Evolutionary conservation across 306 rosid genomes (phyloP).

Genomic region (Cucurbita argyrosperma): DNA sequence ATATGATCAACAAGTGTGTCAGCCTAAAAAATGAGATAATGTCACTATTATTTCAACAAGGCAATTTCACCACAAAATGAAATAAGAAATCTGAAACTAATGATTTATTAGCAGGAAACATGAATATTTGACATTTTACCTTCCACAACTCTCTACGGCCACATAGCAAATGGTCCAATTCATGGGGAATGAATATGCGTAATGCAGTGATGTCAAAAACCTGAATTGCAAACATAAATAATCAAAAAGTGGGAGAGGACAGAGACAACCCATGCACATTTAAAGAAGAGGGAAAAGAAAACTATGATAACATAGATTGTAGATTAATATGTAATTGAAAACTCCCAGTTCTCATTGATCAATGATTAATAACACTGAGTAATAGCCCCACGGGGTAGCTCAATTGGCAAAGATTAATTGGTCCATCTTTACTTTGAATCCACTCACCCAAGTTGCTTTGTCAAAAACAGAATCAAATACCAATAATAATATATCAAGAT

Average conservation of each 20-base stretch:
- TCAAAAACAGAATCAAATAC: neutral
- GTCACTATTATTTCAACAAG: neutral
- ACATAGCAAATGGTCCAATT: conserved; percentile 84
- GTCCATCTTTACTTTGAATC: neutral
- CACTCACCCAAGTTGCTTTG: neutral
- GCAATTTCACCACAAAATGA: neutral
- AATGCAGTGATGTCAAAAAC: conserved; percentile 78
- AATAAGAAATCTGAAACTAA: neutral
- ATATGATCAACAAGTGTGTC: conserved; percentile 90
- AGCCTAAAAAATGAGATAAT: conserved; percentile 28
- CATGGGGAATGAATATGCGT: conserved; percentile 75
- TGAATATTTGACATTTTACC: conserved; percentile 25
- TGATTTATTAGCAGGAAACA: neutral
- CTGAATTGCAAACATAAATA: conserved; percentile 19
- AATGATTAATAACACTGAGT: neutral
- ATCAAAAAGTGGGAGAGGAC: neutral
- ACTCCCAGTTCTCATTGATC: neutral
- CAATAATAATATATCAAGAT: neutral
- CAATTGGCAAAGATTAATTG: neutral
- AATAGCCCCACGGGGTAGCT: neutral
- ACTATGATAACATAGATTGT: neutral
- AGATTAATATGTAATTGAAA: neutral
- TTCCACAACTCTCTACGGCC: conserved; percentile 97
- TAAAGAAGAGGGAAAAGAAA: neutral
- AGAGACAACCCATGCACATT: neutral